Evolutionary conservation across 2,329 filamentous ascomycete genomes (phyloP).

Genomic region (Pseudocercospora pini-densiflorae): DNA sequence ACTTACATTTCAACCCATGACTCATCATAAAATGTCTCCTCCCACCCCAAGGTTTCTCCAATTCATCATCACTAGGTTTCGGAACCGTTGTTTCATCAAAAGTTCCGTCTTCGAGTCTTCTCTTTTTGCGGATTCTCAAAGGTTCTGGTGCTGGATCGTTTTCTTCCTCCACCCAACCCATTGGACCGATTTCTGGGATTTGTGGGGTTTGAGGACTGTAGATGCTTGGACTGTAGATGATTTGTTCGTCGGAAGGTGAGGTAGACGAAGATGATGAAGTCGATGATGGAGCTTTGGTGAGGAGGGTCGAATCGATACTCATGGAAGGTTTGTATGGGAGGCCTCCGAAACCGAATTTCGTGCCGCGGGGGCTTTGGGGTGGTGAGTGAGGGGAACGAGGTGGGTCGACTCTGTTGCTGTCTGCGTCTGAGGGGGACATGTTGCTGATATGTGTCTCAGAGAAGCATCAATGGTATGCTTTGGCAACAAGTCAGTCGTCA

Average conservation of each 20-base stretch:
- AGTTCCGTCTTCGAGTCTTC: not conserved
- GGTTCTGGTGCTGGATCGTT: not conserved
- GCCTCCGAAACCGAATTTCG: constrained; percentile 9
- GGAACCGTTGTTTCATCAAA: not conserved
- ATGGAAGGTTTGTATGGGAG: constrained; percentile 8
- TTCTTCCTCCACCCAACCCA: not conserved
- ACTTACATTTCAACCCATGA: constrained; percentile 17
- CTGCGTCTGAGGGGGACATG: not conserved
- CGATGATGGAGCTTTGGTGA: not conserved
- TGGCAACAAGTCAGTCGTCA: not conserved
- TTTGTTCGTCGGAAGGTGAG: not conserved
- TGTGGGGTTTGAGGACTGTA: constrained; percentile 3
- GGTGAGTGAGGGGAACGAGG: not conserved
- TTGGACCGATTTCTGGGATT: not conserved
- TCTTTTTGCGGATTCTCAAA: not conserved
- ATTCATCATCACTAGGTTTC: constrained; percentile 3
- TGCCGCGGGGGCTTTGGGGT: not conserved
- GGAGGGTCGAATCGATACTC: not conserved
- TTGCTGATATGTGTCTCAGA: not conserved
- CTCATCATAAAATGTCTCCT: constrained; percentile 12
- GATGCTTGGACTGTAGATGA: not conserved
- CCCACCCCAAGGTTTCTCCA: constrained; percentile 8
- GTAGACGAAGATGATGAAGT: not conserved
- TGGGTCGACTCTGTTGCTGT: not conserved
- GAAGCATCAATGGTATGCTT: not conserved